Conservation (phyloP, 2,329 filamentous ascomycete species). For the Trichophyton benhamiae region DNA sequence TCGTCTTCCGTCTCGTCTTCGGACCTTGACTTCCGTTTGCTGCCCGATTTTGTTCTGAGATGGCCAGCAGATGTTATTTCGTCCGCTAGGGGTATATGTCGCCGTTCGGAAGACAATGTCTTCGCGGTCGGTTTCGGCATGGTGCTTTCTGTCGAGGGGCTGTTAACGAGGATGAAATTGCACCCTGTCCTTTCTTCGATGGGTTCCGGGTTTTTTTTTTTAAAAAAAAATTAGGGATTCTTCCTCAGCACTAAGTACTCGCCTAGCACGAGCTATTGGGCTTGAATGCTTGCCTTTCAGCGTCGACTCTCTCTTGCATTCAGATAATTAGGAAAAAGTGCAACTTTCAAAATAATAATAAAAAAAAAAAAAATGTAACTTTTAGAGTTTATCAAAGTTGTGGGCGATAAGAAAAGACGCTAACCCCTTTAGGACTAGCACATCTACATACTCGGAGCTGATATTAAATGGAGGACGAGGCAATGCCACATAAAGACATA, state of each 20-base stretch:
- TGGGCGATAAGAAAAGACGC: constrained; percentile 5
- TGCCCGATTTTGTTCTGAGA: constrained; percentile 63
- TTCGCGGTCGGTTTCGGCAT: constrained; percentile 65
- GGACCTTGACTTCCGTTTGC: constrained; percentile 47
- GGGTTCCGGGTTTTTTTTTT: background rate
- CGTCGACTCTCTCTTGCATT: too few species aligned
- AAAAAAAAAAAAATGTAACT: background rate
- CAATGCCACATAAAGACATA: background rate
- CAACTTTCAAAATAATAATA: background rate
- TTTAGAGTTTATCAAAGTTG: constrained; percentile 7
- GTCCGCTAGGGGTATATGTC: constrained; percentile 84
- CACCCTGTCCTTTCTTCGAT: background rate
- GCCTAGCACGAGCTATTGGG: background rate
- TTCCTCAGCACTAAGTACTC: background rate
- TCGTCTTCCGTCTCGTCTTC: constrained; percentile 51
- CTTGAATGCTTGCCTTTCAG: background rate
- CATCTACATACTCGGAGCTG: background rate
- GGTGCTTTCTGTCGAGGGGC: background rate
- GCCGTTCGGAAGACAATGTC: constrained; percentile 43
- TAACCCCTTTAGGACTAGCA: background rate
- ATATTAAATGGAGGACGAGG: background rate
- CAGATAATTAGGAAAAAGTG: background rate
- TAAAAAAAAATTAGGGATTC: background rate
- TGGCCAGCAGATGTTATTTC: constrained; percentile 62
- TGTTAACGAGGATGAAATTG: background rate